Conservation (phyloP, 352 stramenopile species). For the Pythium dissimile region DNA sequence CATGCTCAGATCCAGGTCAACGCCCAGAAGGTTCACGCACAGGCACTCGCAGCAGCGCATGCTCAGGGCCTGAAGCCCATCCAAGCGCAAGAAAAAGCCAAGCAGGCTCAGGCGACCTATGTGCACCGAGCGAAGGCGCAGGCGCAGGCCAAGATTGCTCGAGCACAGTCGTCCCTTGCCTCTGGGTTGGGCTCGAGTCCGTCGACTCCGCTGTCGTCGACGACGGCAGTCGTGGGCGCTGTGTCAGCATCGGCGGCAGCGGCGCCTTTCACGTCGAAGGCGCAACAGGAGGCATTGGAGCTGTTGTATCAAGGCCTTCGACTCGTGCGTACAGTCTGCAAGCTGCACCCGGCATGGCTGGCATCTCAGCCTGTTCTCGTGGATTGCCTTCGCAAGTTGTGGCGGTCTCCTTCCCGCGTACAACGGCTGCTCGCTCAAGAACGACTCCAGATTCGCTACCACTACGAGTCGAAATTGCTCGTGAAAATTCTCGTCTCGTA, state of each 20-base stretch:
- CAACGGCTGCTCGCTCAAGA: constrained; percentile 73
- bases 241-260: neutral
- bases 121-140: constrained; percentile 85
- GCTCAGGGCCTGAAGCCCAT: constrained; percentile 82
- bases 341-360: constrained; percentile 90
- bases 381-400: constrained; percentile 93
- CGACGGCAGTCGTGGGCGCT: neutral
- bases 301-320: constrained; percentile 93
- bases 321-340: constrained; percentile 89
- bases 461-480: constrained; percentile 94
- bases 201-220: constrained; percentile 19
- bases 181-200: constrained; percentile 18
- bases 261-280: constrained; percentile 64
- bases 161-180: constrained; percentile 60
- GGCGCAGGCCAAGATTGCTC: constrained; percentile 82
- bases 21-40: constrained; percentile 85
- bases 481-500: constrained; percentile 95
- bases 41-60: constrained; percentile 83
- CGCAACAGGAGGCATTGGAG: constrained; percentile 89
- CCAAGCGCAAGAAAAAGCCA: constrained; percentile 87
- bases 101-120: constrained; percentile 86
- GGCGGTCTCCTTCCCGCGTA: constrained; percentile 83
- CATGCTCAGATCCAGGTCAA: constrained; percentile 89
- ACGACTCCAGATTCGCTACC: constrained; percentile 87
- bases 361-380: constrained; percentile 86